Conservation (phyloP, 768 basidiomycete species). For the Hortiboletus flavorubellus region DNA sequence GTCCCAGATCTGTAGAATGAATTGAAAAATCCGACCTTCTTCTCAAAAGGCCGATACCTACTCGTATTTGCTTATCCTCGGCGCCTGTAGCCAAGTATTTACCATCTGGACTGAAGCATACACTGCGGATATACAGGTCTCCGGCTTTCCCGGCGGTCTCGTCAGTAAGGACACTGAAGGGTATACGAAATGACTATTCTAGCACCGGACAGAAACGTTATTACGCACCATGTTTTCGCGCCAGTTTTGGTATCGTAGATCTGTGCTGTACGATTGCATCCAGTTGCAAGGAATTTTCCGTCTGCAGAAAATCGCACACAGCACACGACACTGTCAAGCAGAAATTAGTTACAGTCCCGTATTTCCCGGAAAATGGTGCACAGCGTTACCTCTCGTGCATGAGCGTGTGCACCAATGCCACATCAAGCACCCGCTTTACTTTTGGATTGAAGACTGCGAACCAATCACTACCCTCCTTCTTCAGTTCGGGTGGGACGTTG, state of each 20-base stretch:
- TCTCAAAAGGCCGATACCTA: conserved; percentile 34
- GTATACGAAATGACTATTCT: conserved; percentile 10
- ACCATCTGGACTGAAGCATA: conserved; percentile 74
- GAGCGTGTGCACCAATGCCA: conserved; percentile 79
- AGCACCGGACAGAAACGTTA: background rate
- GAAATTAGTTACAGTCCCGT: conserved; percentile 6
- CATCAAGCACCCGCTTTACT: conserved; percentile 74
- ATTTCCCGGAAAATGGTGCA: background rate
- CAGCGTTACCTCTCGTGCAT: conserved; percentile 77
- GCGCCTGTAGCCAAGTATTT: conserved; percentile 76
- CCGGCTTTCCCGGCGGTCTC: conserved; percentile 68
- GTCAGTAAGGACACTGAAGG: conserved; percentile 67
- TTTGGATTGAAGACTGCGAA: conserved; percentile 85
- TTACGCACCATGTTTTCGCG: conserved; percentile 70
- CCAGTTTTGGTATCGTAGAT: conserved; percentile 93
- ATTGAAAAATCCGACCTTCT: conserved; percentile 2
- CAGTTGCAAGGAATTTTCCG: conserved; percentile 89
- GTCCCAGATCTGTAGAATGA: conserved; percentile 78
- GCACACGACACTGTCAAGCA: conserved; percentile 61
- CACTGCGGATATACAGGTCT: conserved; percentile 87
- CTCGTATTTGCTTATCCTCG: conserved; percentile 90
- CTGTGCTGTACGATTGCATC: conserved; percentile 94
- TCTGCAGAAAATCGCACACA: conserved; percentile 95
- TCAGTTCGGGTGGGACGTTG: conserved; percentile 32
- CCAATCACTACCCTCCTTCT: conserved; percentile 81